Percentiles rank a stretch among this genome's conserved stretches.
Conservation (phyloP, 2,329 filamentous ascomycete species). For the Colletotrichum cuscutae region DNA sequence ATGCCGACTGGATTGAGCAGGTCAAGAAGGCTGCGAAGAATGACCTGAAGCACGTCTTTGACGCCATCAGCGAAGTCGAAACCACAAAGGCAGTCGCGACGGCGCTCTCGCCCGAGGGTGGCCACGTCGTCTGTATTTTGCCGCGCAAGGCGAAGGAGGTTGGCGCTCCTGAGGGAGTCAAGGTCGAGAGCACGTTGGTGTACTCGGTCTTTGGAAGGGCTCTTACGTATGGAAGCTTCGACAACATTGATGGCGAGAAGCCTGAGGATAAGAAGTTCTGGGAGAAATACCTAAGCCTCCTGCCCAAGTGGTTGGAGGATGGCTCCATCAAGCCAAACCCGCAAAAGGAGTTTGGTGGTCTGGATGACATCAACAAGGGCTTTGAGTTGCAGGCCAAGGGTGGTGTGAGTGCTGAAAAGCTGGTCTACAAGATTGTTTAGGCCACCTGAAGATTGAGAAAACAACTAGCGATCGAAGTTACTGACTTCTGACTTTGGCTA, state of each 20-base stretch:
- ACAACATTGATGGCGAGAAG: constrained; percentile 20
- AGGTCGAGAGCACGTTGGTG: constrained; percentile 30
- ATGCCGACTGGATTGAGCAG: constrained; percentile 28
- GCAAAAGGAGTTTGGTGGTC: constrained; percentile 19
- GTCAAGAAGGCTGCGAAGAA: constrained; percentile 37
- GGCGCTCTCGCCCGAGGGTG: constrained; percentile 39
- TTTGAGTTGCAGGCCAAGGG: constrained; percentile 31
- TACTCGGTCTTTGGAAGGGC: constrained; percentile 27
- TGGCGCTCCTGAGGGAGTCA: constrained; percentile 18
- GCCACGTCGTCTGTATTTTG: constrained; percentile 43
- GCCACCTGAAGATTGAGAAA: no score
- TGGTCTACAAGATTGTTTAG: constrained; percentile 22
- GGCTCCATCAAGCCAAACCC: constrained; percentile 27
- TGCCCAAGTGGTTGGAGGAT: constrained; percentile 24
- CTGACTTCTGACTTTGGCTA: neutral
- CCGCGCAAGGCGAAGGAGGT: constrained; percentile 32
- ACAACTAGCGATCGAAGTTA: no score
- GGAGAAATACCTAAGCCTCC: constrained; percentile 20
- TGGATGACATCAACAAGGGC: constrained; percentile 27
- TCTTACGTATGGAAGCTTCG: constrained; percentile 6
- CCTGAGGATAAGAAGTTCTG: constrained; percentile 28
- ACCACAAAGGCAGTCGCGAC: constrained; percentile 43
- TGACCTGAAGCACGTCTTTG: constrained; percentile 37
- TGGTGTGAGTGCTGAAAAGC: constrained; percentile 18
- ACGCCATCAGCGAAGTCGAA: constrained; percentile 45